These are phyloP conservation scores for Cymodocea nodosa DNA, from an alignment of 116 monocot genomes.

Conservation along the genomic window DNA sequence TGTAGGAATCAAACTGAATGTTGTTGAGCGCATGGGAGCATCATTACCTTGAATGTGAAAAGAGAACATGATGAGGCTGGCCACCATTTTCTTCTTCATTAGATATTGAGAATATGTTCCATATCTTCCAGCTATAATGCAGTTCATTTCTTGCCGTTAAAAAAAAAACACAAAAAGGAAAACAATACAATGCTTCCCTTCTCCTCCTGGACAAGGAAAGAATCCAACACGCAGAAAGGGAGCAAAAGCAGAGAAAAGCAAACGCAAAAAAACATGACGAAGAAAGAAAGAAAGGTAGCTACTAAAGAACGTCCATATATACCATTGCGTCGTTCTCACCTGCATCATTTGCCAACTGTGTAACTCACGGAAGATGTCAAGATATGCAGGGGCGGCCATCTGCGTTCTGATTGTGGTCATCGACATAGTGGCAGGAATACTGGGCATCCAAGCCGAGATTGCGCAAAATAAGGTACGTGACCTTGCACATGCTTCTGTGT, in stretches of 20 bases:
- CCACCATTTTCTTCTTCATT: too few species aligned
- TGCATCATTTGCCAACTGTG: too few species aligned
- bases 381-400: background rate
- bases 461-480: conserved; percentile 7
- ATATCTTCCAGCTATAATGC: too few species aligned
- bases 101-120: too few species aligned
- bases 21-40: too few species aligned
- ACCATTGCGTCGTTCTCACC: background rate
- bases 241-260: background rate
- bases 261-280: background rate
- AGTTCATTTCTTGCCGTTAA: too few species aligned
- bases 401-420: conserved; percentile 8
- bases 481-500: background rate
- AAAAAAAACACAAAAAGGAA: too few species aligned
- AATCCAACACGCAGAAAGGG: conserved; percentile 1
- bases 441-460: conserved; percentile 9
- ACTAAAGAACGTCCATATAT: background rate
- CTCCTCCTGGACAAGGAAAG: background rate
- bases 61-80: too few species aligned
- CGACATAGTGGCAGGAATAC: conserved; percentile 7
- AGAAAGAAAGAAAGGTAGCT: background rate
- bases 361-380: background rate
- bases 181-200: background rate
- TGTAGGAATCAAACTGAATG: too few species aligned
- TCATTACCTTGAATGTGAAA: too few species aligned